phyloP scores from a whole-genome alignment of 805 yeast genomes.

The Candida corydali region DNA sequence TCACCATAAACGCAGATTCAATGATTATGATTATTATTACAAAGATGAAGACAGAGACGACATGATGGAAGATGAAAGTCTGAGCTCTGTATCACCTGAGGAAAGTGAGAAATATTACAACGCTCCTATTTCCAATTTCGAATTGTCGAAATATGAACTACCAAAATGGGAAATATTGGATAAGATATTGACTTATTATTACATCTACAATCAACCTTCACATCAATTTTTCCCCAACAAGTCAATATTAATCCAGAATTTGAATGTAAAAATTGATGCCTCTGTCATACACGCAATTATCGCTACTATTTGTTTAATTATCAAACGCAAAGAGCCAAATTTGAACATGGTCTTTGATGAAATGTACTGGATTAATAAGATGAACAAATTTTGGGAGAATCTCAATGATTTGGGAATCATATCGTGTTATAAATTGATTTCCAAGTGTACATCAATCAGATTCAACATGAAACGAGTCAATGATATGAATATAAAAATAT shows the following conservation, averaged over 20 bases:
- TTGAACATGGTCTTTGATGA: constrained; percentile 13
- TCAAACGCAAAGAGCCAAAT: constrained; percentile 7
- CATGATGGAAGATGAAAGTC: not conserved
- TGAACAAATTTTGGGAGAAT: constrained; percentile 20
- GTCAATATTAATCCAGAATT: constrained; percentile 14
- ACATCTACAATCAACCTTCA: constrained; percentile 17
- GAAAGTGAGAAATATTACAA: too few relatives aligned
- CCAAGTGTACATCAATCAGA: constrained; percentile 12
- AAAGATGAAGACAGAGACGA: constrained; percentile 1
- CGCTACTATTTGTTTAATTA: constrained; percentile 16
- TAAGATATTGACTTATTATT: constrained; percentile 20
- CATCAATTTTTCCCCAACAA: constrained; percentile 20
- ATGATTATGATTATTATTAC: constrained; percentile 4
- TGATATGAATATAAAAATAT: constrained; percentile 15
- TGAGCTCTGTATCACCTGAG: not conserved
- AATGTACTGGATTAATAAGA: constrained; percentile 18
- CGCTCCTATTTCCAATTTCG: constrained; percentile 9
- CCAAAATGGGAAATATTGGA: constrained; percentile 19
- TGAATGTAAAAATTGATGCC: constrained; percentile 18
- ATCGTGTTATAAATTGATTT: constrained; percentile 16
- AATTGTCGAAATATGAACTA: constrained; percentile 18
- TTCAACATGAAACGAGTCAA: constrained; percentile 10
- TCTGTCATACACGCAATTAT: constrained; percentile 24
- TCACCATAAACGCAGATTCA: constrained; percentile 1
- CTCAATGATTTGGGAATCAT: constrained; percentile 25